Conservation (phyloP, 768 basidiomycete species). For the Rhodotorula diobovata region DNA sequence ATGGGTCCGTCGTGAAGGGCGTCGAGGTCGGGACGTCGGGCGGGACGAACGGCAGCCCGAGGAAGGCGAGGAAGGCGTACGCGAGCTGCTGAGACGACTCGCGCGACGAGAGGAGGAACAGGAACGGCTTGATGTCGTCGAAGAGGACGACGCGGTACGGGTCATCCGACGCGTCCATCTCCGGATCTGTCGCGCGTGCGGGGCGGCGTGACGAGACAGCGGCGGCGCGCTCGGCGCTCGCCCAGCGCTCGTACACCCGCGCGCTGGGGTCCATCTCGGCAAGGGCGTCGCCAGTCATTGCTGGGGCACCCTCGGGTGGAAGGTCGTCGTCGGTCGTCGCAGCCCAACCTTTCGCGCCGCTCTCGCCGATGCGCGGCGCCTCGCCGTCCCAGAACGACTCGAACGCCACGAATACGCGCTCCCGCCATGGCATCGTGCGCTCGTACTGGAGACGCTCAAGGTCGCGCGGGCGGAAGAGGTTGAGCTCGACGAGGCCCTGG, state of each 20-base stretch:
- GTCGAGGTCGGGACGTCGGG: conserved; percentile 47
- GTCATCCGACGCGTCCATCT: conserved; percentile 47
- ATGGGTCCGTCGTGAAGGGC: conserved; percentile 45
- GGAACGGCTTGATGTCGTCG: conserved; percentile 47
- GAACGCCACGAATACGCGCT: conserved; percentile 41
- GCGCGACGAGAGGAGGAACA: conserved; percentile 45
- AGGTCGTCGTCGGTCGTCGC: conserved; percentile 13
- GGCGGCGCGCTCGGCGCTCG: conserved; percentile 40
- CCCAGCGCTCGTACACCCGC: conserved; percentile 46
- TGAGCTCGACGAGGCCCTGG: conserved; percentile 50
- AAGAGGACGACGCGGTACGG: conserved; percentile 49
- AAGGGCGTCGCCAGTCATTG: background rate
- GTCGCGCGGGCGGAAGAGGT: conserved; percentile 45
- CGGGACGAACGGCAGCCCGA: conserved; percentile 48
- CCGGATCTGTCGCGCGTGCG: conserved; percentile 42
- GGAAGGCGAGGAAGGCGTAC: conserved; percentile 48
- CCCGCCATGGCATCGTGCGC: conserved; percentile 24
- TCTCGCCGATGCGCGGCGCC: conserved; percentile 48
- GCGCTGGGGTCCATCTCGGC: background rate
- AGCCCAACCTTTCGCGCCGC: conserved; percentile 46
- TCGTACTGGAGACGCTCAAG: background rate
- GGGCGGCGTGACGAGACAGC: conserved; percentile 33
- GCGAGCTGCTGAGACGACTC: conserved; percentile 46
- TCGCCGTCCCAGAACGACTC: conserved; percentile 50
- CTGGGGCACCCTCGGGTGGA: background rate